Evolutionary conservation across 2,329 filamentous ascomycete species (phyloP).

Genomic region (Colletotrichum chlorophyti): DNA sequence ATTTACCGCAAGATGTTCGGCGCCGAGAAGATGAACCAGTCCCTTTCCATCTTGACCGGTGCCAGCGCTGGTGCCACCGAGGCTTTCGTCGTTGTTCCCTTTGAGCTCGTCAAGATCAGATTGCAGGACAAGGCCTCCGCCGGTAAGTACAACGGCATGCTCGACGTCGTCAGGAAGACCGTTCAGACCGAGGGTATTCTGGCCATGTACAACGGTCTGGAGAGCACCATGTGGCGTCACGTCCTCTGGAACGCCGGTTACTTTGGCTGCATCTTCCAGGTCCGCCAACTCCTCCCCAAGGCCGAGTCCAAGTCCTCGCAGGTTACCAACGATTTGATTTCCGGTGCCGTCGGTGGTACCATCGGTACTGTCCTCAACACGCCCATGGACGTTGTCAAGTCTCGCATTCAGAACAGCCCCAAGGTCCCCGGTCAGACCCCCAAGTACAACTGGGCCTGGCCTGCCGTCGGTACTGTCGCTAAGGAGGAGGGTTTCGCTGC

Average conservation of each 20-base stretch:
- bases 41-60: constrained; percentile 89
- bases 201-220: constrained; percentile 94
- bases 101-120: constrained; percentile 98
- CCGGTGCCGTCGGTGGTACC: constrained; percentile 87
- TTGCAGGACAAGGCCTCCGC: constrained; percentile 95
- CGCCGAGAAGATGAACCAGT: constrained; percentile 86
- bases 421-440: constrained; percentile 80
- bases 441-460: constrained; percentile 99
- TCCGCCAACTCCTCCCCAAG: constrained; percentile 81
- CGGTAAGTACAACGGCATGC: constrained; percentile 82
- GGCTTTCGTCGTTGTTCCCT: constrained; percentile 95
- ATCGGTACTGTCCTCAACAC: constrained; percentile 91
- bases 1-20: constrained; percentile 91
- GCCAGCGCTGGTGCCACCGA: constrained; percentile 95
- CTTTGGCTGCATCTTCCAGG: constrained; percentile 99
- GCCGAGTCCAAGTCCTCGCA: constrained; percentile 82
- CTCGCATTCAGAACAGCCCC: constrained; percentile 92
- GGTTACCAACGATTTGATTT: constrained; percentile 86
- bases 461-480: constrained; percentile 82
- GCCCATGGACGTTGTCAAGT: constrained; percentile 97
- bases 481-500: constrained; percentile 92
- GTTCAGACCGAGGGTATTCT: constrained; percentile 82
- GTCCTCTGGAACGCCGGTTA: constrained; percentile 90
- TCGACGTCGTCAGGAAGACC: constrained; percentile 83
- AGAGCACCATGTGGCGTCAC: constrained; percentile 97